Base-by-base conservation (phyloP, 2,329 filamentous ascomycete genomes). In the Neofusicoccum kwambonambiense region DNA sequence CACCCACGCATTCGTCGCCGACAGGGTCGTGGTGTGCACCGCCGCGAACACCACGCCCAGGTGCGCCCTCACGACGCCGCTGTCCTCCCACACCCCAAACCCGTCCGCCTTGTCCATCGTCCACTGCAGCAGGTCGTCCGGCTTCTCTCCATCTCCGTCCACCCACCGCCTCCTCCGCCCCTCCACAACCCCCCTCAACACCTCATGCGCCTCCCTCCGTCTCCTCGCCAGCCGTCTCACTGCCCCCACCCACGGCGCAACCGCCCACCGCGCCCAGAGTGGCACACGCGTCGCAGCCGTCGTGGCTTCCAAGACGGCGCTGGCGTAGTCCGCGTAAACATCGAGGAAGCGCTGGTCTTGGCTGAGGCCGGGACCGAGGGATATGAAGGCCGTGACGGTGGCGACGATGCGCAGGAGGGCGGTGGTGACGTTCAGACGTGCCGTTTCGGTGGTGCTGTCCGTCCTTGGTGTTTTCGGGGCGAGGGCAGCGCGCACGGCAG, bases 91-190 rank as follows among this genome's bases (percentile, higher is more conserved):
- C 31, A 64, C 67, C 2, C 67, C 68, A 12, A 66, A 67, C 3
- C 68, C 67, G 11, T 42, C 47, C 17, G 57, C 62, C 12, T 68
- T 65, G 34, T 75, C 73, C 62, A 78, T 68, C 61, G 77, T 68
- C 76, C 76, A 78, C 63, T 77, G 74, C 42, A 79, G 65, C 70
- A 78, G 70, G 57, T 79, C 77, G 44, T 77, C 72, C 4, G 74
- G 37, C 37, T 39, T 75, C 44, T 22, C 71, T 72, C 61, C 75
- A 65, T 66, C 19, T 11, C 27, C 27, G 65, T 31, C 22, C 6
- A 22, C 27, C 47, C 49, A 1, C 15, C 5, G 72, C 31, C 22
- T 11, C 27, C 49, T 7, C 4, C 49, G 15, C n/a, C 6, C 49
- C 49, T 27, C 8, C 27, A 51, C 9, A 5, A 51, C 27, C 6